phyloP scores from a whole-genome alignment of 73 alveolate species.

The Symbiodinium pilosum region DNA sequence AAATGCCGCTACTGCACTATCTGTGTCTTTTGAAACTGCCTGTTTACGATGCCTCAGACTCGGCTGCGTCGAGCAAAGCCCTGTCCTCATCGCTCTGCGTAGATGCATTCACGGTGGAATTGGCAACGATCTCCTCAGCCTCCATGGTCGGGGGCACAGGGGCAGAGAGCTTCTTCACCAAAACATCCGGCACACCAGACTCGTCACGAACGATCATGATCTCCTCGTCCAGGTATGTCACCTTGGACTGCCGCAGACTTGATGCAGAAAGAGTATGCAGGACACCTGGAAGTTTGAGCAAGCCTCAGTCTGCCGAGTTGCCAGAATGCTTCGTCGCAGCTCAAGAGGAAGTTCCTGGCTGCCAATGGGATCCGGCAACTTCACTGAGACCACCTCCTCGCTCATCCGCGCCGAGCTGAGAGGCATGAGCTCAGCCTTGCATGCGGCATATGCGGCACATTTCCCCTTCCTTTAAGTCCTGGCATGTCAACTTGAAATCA shows the following conservation, averaged over 20 bases:
- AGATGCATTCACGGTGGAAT: not conserved
- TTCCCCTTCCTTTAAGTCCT: too few species aligned
- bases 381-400: conserved; percentile 79
- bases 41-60: conserved; percentile 51
- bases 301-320: too few species aligned
- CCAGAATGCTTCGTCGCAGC: conserved; percentile 51
- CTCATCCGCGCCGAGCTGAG: conserved; percentile 79
- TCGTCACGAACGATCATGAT: conserved; percentile 92
- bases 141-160: conserved; percentile 61
- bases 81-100: conserved; percentile 17
- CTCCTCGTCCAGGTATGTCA: conserved; percentile 64
- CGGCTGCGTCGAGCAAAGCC: conserved; percentile 89
- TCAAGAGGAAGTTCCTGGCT: conserved; percentile 64
- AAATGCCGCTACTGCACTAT: too few species aligned
- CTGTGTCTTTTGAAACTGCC: not conserved
- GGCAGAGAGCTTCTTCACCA: conserved; percentile 81
- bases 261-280: too few species aligned
- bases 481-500: too few species aligned
- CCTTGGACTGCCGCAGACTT: not conserved
- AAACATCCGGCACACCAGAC: conserved; percentile 83
- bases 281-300: too few species aligned
- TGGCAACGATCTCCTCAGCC: conserved; percentile 21
- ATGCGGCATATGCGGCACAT: not conserved
- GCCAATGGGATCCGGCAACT: conserved; percentile 80
- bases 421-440: conserved; percentile 94